Percentiles rank a stretch among this genome's conserved stretches.
Conservation (phyloP, 2,329 filamentous ascomycete species). For the Chrysosphaeria jannelii region DNA sequence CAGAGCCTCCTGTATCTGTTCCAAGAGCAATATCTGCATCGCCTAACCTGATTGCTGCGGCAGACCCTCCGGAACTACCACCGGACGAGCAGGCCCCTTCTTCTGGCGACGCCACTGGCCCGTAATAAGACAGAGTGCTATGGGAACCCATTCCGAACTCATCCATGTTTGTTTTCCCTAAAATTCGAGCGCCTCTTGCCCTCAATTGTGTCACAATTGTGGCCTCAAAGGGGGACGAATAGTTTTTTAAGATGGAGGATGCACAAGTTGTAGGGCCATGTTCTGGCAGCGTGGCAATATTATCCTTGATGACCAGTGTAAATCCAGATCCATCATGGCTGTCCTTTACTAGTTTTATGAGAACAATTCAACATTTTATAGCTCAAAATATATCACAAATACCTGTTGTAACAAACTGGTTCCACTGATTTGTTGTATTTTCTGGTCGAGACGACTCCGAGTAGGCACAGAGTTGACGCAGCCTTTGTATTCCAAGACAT, state of each 20-base stretch:
- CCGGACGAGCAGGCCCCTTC: conserved; percentile 31
- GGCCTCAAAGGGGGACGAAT: conserved; percentile 49
- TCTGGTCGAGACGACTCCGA: too few species aligned
- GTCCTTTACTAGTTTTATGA: too few species aligned
- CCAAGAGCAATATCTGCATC: conserved; percentile 38
- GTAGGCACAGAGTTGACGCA: too few species aligned
- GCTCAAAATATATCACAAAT: too few species aligned
- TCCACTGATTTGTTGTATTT: too few species aligned
- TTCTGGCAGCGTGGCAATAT: conserved; percentile 32
- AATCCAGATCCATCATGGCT: too few species aligned
- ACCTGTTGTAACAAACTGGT: too few species aligned
- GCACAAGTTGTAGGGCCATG: conserved; percentile 41
- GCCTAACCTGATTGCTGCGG: conserved; percentile 43
- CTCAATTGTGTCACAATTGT: conserved; percentile 43
- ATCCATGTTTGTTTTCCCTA: conserved; percentile 73
- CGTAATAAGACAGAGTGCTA: too few species aligned
- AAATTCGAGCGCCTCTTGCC: conserved; percentile 25
- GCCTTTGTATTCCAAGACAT: too few species aligned
- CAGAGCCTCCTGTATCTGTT: conserved; percentile 78
- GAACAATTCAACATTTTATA: too few species aligned
- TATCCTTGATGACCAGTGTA: conserved; percentile 38
- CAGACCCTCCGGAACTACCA: conserved; percentile 82
- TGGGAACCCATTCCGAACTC: conserved; percentile 17
- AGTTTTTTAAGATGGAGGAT: conserved; percentile 37
- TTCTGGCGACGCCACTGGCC: too few species aligned